Conservation (phyloP, 169 alveolate genomes). For the Eimeria sp. region DNA sequence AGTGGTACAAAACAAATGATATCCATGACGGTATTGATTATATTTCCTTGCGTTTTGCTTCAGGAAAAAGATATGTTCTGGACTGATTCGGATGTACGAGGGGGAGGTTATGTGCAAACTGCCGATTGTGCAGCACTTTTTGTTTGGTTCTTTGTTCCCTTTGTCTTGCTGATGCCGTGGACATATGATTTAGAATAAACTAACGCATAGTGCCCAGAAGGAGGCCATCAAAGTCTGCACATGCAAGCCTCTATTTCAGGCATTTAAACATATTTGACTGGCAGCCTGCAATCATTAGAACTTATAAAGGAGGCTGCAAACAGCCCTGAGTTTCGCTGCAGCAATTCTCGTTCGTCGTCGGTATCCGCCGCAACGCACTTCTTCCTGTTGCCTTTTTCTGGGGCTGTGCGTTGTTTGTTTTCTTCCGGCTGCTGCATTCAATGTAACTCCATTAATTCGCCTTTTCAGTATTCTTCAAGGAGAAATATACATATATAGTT, state of each 20-base stretch:
- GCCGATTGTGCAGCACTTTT: conserved; percentile 85
- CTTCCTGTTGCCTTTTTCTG: neutral
- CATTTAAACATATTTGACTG: neutral
- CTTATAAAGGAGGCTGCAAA: neutral
- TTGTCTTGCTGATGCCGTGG: neutral
- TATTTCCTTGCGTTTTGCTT: neutral
- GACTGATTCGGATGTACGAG: conserved; percentile 83
- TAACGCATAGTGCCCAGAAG: neutral
- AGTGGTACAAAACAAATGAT: too few species aligned
- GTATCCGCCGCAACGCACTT: neutral
- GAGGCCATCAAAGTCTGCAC: neutral
- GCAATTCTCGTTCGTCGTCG: neutral
- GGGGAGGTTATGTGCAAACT: conserved; percentile 84
- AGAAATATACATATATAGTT: too few species aligned
- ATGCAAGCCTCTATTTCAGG: neutral
- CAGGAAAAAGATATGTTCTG: conserved; percentile 84
- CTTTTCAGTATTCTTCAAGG: too few species aligned
- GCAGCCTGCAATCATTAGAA: neutral
- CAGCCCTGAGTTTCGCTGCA: neutral
- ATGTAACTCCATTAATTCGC: too few species aligned
- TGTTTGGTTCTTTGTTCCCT: conserved; percentile 81
- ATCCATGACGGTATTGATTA: neutral
- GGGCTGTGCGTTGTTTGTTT: neutral
- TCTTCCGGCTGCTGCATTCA: neutral
- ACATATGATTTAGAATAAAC: neutral